Conservation (phyloP, 1,139 yeast species). For the Saccharomyces hybrid region DNA sequence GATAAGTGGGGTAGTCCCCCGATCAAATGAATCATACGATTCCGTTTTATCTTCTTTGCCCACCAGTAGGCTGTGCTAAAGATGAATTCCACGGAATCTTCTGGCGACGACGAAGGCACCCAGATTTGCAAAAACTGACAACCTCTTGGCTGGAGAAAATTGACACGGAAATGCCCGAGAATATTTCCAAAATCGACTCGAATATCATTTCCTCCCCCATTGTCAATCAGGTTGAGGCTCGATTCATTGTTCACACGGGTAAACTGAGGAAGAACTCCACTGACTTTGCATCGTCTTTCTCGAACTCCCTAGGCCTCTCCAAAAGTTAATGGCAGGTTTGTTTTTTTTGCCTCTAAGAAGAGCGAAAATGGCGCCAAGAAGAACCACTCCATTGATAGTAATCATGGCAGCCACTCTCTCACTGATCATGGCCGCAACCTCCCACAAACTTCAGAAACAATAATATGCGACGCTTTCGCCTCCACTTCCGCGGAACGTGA, state of each 20-base stretch:
- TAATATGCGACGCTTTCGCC: background rate
- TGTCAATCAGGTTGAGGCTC: constrained; percentile 6
- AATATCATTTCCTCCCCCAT: constrained; percentile 7
- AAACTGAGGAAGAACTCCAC: background rate
- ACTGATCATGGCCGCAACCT: background rate
- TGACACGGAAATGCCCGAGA: constrained; percentile 5
- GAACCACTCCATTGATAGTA: background rate
- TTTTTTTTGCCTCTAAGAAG: background rate
- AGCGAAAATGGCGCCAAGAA: background rate
- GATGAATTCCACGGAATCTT: background rate
- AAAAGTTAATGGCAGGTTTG: background rate
- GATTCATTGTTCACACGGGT: constrained; percentile 4
- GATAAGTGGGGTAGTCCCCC: background rate
- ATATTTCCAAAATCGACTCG: constrained; percentile 3
- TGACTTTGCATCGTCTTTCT: background rate
- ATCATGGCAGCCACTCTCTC: background rate
- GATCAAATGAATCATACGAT: background rate
- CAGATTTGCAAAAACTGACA: background rate
- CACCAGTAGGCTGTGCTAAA: background rate
- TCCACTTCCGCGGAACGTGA: background rate
- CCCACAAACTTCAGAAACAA: background rate
- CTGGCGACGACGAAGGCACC: background rate
- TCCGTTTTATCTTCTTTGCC: background rate
- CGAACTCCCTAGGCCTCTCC: background rate
- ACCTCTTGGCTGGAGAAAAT: background rate